These are phyloP conservation scores for Betula pendula DNA, from an alignment of 306 rosid species.

Conservation along the genomic window DNA sequence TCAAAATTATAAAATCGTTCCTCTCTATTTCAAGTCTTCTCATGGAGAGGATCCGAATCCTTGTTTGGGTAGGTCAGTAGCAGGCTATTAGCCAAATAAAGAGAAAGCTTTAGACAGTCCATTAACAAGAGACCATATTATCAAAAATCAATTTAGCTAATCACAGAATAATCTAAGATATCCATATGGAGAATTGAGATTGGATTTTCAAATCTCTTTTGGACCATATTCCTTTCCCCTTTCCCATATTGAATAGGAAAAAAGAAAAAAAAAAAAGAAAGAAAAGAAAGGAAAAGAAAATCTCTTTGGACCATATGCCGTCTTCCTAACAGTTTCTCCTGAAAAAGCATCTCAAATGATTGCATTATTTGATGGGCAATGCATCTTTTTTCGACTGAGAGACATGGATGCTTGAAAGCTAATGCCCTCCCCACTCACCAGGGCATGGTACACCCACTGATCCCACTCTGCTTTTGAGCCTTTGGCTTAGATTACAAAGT, in stretches of 20 bases:
- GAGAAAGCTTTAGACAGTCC: background rate
- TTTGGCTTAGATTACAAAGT: conserved; percentile 38
- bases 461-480: conserved; percentile 33
- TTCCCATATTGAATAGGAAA: too few relatives aligned
- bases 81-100: background rate
- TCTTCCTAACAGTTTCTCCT: conserved; percentile 11
- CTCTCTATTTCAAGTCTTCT: too few relatives aligned
- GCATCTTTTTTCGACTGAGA: conserved; percentile 24
- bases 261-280: too few relatives aligned
- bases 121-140: conserved; percentile 19
- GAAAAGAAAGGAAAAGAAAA: too few relatives aligned
- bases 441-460: conserved; percentile 36
- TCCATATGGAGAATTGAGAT: conserved; percentile 22
- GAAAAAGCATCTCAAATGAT: conserved; percentile 40
- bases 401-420: conserved; percentile 44
- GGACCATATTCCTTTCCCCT: conserved; percentile 31
- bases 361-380: conserved; percentile 24
- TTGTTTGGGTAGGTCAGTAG: too few relatives aligned
- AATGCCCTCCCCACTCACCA: conserved; percentile 62
- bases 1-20: too few relatives aligned
- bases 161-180: background rate
- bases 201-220: conserved; percentile 24
- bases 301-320: conserved; percentile 26
- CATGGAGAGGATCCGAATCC: too few relatives aligned
- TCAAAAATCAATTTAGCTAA: conserved; percentile 7